A percentile compares a stretch with the other conserved stretches of the same genome.
These are phyloP conservation scores for Agastache rugosa DNA, from an alignment of 257 asterid genomes.

Conservation along the genomic window DNA sequence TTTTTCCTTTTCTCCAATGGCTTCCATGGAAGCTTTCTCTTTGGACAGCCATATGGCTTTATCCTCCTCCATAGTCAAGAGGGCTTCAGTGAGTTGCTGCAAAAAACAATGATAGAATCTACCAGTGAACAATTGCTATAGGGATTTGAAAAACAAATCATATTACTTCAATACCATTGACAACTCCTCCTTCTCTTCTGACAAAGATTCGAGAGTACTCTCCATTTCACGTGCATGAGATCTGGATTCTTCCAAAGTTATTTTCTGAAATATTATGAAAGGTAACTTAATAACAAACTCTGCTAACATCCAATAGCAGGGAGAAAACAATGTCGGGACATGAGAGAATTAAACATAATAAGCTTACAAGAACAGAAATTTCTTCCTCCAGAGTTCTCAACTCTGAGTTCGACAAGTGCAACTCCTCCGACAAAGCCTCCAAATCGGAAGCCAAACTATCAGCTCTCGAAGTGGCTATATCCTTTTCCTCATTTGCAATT, in stretches of 20 bases:
- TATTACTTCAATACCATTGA: conserved; percentile 61
- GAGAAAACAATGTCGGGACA: conserved; percentile 4
- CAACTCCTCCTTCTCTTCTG: conserved; percentile 82
- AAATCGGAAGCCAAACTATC: conserved; percentile 73
- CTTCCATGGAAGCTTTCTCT: conserved; percentile 82
- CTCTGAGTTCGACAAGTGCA: conserved; percentile 61
- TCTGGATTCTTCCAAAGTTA: conserved; percentile 60
- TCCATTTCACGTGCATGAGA: conserved; percentile 50
- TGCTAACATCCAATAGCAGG: conserved; percentile 21
- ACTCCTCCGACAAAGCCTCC: conserved; percentile 58
- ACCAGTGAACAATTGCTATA: conserved; percentile 20
- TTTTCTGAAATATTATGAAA: conserved; percentile 57
- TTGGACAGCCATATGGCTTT: conserved; percentile 91
- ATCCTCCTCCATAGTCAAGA: conserved; percentile 89
- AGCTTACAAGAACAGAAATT: conserved; percentile 71
- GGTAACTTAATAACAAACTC: conserved; percentile 27
- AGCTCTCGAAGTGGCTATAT: conserved; percentile 62
- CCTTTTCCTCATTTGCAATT: conserved; percentile 56
- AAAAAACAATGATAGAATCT: conserved; percentile 35
- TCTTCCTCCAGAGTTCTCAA: conserved; percentile 64
- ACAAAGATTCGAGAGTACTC: conserved; percentile 50
- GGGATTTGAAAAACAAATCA: conserved; percentile 5
- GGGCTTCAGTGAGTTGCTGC: conserved; percentile 95
- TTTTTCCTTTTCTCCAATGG: conserved; percentile 62
- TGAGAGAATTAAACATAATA: conserved; percentile 25